Evolutionary conservation across 352 stramenopile genomes (phyloP).

Genomic region (Elongisporangium undulatum): DNA sequence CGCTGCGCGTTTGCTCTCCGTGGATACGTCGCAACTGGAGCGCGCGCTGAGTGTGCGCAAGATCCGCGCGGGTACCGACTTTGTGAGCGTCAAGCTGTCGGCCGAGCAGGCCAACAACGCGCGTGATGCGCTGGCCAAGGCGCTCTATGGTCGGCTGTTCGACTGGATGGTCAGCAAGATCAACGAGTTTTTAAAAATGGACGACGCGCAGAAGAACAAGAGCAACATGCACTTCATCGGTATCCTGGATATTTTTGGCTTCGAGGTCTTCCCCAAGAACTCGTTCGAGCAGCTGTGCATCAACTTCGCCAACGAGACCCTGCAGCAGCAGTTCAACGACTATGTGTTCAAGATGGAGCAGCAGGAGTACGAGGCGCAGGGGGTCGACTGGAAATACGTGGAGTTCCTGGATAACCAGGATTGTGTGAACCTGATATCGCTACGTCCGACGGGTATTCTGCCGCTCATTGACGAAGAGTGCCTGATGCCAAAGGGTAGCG

Average conservation of each 20-base stretch:
- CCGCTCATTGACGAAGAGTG: conserved; percentile 88
- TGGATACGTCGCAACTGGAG: conserved; percentile 71
- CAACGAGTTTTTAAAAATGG: conserved; percentile 81
- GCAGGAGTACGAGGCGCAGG: conserved; percentile 77
- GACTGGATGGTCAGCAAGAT: conserved; percentile 88
- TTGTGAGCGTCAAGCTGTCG: conserved; percentile 83
- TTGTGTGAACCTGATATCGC: conserved; percentile 88
- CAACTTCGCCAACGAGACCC: conserved; percentile 88
- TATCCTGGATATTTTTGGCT: conserved; percentile 92
- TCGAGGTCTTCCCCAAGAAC: conserved; percentile 90
- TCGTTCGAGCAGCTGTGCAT: conserved; percentile 91
- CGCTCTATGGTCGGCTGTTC: conserved; percentile 88
- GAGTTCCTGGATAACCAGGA: conserved; percentile 87
- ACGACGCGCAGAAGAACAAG: conserved; percentile 66
- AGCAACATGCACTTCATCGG: conserved; percentile 76
- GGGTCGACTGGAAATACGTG: conserved; percentile 83
- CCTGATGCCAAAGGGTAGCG: conserved; percentile 79
- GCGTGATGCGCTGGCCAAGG: conserved; percentile 76
- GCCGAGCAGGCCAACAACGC: conserved; percentile 79
- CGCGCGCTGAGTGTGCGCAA: conserved; percentile 69
- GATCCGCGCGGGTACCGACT: conserved; percentile 78
- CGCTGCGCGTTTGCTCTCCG: conserved; percentile 59
- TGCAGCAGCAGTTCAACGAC: conserved; percentile 88
- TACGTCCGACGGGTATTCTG: conserved; percentile 78
- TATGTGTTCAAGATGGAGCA: conserved; percentile 88